Percentiles rank a stretch among this genome's conserved stretches.
These are phyloP conservation scores for Globisporangium barbulae DNA, from an alignment of 352 stramenopile species.

Conservation along the genomic window DNA sequence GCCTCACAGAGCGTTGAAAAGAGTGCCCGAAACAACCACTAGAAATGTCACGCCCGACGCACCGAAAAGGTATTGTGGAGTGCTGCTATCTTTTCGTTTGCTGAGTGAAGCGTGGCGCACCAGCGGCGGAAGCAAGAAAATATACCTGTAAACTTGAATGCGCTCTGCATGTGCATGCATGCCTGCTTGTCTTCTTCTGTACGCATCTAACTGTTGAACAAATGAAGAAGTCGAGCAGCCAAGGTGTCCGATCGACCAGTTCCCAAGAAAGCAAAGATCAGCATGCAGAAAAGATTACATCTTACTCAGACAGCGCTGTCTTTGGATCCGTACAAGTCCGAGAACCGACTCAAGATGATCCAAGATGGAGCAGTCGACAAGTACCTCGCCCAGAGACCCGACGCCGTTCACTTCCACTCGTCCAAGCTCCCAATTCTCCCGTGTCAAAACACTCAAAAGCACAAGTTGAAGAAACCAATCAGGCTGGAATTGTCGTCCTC, in stretches of 20 bases:
- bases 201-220: slow-evolving; percentile 7
- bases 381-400: slow-evolving; percentile 40
- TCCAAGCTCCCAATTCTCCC: slow-evolving; percentile 46
- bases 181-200: neutral
- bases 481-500: slow-evolving; percentile 30
- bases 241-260: slow-evolving; percentile 2
- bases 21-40: slow-evolving; percentile 19
- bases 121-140: slow-evolving; percentile 13
- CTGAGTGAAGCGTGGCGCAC: neutral
- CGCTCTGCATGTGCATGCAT: slow-evolving; percentile 4
- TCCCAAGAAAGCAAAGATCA: slow-evolving; percentile 10
- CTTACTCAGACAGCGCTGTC: slow-evolving; percentile 4
- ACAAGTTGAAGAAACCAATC: slow-evolving; percentile 58
- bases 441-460: slow-evolving; percentile 36
- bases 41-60: slow-evolving; percentile 29
- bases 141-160: slow-evolving; percentile 18
- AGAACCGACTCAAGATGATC: slow-evolving; percentile 48
- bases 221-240: slow-evolving; percentile 7
- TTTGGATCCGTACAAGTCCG: slow-evolving; percentile 55
- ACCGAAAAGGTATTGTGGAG: slow-evolving; percentile 36
- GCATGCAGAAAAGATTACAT: slow-evolving; percentile 3
- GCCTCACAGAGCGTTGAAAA: slow-evolving; percentile 26
- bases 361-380: slow-evolving; percentile 32
- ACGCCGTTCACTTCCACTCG: slow-evolving; percentile 52
- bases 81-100: slow-evolving; percentile 2